Conservation (phyloP, 2,329 filamentous ascomycete genomes). For the Periconia sp. region DNA sequence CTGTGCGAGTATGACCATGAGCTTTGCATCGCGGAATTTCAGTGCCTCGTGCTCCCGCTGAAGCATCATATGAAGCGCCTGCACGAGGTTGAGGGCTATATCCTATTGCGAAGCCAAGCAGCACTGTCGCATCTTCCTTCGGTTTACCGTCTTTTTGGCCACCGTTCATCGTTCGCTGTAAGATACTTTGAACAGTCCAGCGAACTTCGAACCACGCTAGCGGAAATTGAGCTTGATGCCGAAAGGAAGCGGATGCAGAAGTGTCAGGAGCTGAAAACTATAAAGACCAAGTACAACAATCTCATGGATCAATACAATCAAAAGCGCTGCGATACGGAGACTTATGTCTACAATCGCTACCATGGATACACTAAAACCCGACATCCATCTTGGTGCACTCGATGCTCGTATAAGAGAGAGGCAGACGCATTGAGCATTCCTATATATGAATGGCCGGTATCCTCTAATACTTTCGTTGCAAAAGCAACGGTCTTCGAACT, state of each 20-base stretch:
- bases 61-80: conserved; percentile 52
- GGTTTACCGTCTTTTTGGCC: conserved; percentile 34
- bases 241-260: conserved; percentile 14
- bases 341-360: conserved; percentile 1
- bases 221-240: conserved; percentile 46
- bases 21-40: conserved; percentile 44
- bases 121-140: conserved; percentile 18
- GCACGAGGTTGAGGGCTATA: conserved; percentile 50
- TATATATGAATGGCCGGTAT: conserved; percentile 61
- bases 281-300: conserved; percentile 11
- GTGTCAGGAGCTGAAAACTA: conserved; percentile 5
- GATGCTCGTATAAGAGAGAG: conserved; percentile 31
- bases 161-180: conserved; percentile 47
- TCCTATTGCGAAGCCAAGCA: conserved; percentile 43
- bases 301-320: conserved; percentile 15
- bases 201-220: conserved; percentile 41
- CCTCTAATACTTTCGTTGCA: conserved; percentile 27
- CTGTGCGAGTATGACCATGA: conserved; percentile 52
- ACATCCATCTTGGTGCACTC: conserved; percentile 16
- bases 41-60: conserved; percentile 50
- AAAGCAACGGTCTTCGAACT: conserved; percentile 59
- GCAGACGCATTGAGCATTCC: conserved; percentile 49
- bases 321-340: conserved; percentile 6
- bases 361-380: conserved; percentile 1
- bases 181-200: conserved; percentile 51